Conservation (phyloP, 2,329 filamentous ascomycete genomes). For the Clarireedia monteithiana region DNA sequence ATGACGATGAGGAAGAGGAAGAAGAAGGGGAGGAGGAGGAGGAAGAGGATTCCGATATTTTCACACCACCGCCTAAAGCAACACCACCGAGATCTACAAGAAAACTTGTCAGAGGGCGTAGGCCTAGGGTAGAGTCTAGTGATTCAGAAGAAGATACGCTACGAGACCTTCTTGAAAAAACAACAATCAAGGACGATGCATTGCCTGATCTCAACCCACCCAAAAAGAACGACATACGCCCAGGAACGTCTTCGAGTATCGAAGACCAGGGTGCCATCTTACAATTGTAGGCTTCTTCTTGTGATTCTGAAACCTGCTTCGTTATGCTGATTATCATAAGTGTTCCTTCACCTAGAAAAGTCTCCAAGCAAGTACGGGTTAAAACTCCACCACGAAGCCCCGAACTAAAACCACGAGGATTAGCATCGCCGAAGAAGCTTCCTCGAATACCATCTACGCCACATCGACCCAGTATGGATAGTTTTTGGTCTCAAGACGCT, state of each 20-base stretch:
- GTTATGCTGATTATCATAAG: constrained; percentile 12
- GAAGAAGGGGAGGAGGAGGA: constrained; percentile 11
- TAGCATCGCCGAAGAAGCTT: constrained; percentile 26
- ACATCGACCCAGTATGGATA: constrained; percentile 45
- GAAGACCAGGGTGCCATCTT: constrained; percentile 4
- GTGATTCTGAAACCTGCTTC: background rate
- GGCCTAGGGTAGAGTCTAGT: constrained; percentile 6
- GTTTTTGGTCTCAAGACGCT: constrained; percentile 51
- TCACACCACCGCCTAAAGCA: constrained; percentile 17
- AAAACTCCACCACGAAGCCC: constrained; percentile 26
- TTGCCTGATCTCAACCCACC: constrained; percentile 8
- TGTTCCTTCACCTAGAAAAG: constrained; percentile 19
- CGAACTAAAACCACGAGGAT: constrained; percentile 13
- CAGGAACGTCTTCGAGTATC: constrained; percentile 5
- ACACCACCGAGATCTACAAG: constrained; percentile 20
- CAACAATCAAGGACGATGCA: constrained; percentile 10
- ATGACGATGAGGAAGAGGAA: constrained; percentile 16
- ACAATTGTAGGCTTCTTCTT: background rate
- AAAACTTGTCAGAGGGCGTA: constrained; percentile 21
- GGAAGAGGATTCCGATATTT: constrained; percentile 18
- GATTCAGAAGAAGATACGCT: constrained; percentile 8
- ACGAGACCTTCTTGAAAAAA: background rate
- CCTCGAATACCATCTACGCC: constrained; percentile 45
- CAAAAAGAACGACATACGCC: constrained; percentile 5
- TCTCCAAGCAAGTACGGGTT: constrained; percentile 17